A percentile compares a stretch with the other conserved stretches of the same genome.
These are phyloP conservation scores for Dendrobium chrysotoxum DNA, from an alignment of 106 monocot genomes.

Conservation along the genomic window DNA sequence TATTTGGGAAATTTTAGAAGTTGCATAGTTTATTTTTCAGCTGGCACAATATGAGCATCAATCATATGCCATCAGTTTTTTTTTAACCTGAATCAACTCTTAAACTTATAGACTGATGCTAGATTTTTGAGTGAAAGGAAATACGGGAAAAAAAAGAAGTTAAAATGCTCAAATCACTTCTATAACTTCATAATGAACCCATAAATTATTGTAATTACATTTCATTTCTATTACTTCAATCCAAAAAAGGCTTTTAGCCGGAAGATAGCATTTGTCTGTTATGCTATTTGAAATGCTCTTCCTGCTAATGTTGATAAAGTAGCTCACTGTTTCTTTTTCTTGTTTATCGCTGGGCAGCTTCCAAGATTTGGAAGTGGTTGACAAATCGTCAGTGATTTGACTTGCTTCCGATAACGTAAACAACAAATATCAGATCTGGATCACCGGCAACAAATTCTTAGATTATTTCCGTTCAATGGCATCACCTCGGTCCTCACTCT, in stretches of 20 bases:
- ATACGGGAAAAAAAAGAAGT: background rate
- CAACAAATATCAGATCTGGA: background rate
- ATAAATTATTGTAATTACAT: background rate
- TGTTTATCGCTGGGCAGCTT: background rate
- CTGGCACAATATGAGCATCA: background rate
- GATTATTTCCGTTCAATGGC: background rate
- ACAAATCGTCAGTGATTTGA: background rate
- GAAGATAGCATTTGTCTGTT: background rate
- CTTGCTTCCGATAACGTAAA: background rate
- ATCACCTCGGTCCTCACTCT: background rate
- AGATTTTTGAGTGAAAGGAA: background rate
- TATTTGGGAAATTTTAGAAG: background rate
- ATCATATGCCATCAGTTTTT: background rate
- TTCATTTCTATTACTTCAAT: background rate
- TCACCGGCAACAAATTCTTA: background rate
- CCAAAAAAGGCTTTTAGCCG: background rate
- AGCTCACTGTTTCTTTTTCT: background rate
- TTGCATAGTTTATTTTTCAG: background rate
- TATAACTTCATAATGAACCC: background rate
- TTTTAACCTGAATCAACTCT: background rate
- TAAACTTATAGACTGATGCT: background rate
- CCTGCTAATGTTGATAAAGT: background rate
- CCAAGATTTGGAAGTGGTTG: constrained; percentile 8
- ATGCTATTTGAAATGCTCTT: background rate
- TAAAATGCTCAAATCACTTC: background rate